Percentiles rank a stretch among this genome's conserved stretches.
Conservation (phyloP, 208 protist genomes). For the Blastocrithidia nonstop region DNA sequence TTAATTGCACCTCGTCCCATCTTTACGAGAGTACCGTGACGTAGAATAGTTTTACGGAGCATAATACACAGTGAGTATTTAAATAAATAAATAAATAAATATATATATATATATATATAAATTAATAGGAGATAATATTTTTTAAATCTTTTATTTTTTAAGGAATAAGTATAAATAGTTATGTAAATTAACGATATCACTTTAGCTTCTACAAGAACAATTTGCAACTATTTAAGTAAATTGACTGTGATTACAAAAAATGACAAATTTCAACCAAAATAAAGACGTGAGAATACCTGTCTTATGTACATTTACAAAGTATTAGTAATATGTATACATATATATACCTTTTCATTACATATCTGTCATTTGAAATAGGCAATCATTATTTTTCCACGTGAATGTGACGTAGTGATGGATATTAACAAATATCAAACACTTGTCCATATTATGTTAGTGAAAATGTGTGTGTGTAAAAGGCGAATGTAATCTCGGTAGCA, state of each 20-base stretch:
- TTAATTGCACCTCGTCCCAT: conserved; percentile 55
- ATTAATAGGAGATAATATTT: background rate
- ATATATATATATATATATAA: conserved; percentile 2
- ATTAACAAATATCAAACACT: too few relatives aligned
- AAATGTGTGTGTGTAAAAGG: too few relatives aligned
- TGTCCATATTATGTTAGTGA: too few relatives aligned
- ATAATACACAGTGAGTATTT: background rate
- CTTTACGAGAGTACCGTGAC: conserved; percentile 60
- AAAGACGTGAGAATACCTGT: background rate
- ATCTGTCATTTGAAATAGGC: too few relatives aligned
- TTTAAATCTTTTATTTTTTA: conserved; percentile 1
- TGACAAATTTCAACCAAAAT: background rate
- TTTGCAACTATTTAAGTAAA: too few relatives aligned
- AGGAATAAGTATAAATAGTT: conserved; percentile 6
- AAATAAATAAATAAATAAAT: background rate
- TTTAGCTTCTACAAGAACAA: too few relatives aligned
- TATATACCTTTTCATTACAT: too few relatives aligned
- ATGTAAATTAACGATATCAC: conserved; percentile 8
- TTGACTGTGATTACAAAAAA: background rate
- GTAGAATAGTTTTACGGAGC: conserved; percentile 3
- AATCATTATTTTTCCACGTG: too few relatives aligned
- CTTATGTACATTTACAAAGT: too few relatives aligned
- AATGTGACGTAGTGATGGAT: too few relatives aligned
- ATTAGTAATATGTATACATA: too few relatives aligned
- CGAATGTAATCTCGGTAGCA: too few relatives aligned